Evolutionary conservation across 192 early-diverging fungal species (phyloP), one percentile per base, ranked within the genome.

Genomic region (Jimgerdemannia lactiflua): DNA sequence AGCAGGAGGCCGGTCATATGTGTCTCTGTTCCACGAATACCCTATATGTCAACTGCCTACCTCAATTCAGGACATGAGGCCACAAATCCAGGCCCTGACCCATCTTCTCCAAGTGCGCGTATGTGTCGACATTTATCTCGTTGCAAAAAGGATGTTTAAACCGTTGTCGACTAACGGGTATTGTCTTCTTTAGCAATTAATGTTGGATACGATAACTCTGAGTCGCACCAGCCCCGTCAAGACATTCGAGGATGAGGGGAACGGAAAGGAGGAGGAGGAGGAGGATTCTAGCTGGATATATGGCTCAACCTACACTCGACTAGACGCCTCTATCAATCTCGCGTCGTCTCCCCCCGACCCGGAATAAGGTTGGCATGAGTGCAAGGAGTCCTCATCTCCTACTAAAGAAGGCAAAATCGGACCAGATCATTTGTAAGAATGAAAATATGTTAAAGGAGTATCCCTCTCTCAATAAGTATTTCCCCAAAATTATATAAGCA

Each of bases 31-130:
- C 63, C 71, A 73, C 49, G 11, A 71, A 70, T 78, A 74, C 20
- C 43, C 65, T 39, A 75, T 74, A 40, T 44, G 68, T 43, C 39
- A 69, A 29, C 54, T 79, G 66, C 73, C 78, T 42, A 70, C 78
- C 41, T 74, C 70, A 44, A 20, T 69, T 42, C 40, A 20, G 43
- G 68, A 65, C 49, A 71, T 72, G 77, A 78, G 63, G 40, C 72
- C 39, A 29, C 77, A 78, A 67, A 43, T 64, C 64, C 77, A 78
- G 65, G 77, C 65, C 20, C 77, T 78, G 39, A 70, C 64, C 42
- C 77, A 78, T 66, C 69, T 78, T 17, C 63, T 74, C 8, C 77
- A 70, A 71, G 73, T 74, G 41, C 70, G 77, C 72, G 77, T 78
- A 78, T 3, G 71, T 72, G 49, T 59, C 49, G 2, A 59, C 49